Evolutionary conservation across 2,329 filamentous ascomycete species (phyloP), one percentile per base, ranked within the genome.

Genomic region (Diaporthe caulivora): DNA sequence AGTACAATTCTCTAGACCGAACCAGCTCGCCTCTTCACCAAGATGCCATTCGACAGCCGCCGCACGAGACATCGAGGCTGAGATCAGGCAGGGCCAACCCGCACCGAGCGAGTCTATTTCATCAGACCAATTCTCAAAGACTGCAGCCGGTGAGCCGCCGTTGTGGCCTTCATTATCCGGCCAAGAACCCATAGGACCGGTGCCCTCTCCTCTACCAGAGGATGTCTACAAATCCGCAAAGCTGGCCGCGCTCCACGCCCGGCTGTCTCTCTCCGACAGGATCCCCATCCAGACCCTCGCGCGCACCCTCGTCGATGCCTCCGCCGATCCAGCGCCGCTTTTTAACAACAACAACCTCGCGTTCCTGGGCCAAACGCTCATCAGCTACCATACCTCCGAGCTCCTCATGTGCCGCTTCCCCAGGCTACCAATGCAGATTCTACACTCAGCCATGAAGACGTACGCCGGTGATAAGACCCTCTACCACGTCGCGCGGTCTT

Each of bases 271-370:
- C 72, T 92, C 95, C 31, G 88, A 90, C 76, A 94, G 93, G 84
- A 89, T 98, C 76, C 96, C 97, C 47, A 85, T 97, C 74, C 89
- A 97, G 85, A 96, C 94, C 7, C 90, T 99, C 77, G 95, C 94
- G 75, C 91, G 96, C 75, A 91, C 95, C 70, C 91, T 99, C 75
- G 90, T 98, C 79, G 94, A 98, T 82, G 86, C 92, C 42, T 95
- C 95, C 26, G 96, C 96, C 75, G 96, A 98, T 82, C 82, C 89
- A 17, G 91, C 95, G 82, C 86, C 91, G 65, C 89, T 89, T 78
- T 97, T 97, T 88, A 99, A 98, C 87, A 99, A 99, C 83, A 87
- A 90, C 78, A 92, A 94, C 77, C 90, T 99, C 72, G 90, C 95
- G 70, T 91, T 93, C 77, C 88, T 98, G 34, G 97, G 97, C 76